phyloP scores from a whole-genome alignment of 192 early-diverging fungal genomes.

The Umbelopsis ramanniana region DNA sequence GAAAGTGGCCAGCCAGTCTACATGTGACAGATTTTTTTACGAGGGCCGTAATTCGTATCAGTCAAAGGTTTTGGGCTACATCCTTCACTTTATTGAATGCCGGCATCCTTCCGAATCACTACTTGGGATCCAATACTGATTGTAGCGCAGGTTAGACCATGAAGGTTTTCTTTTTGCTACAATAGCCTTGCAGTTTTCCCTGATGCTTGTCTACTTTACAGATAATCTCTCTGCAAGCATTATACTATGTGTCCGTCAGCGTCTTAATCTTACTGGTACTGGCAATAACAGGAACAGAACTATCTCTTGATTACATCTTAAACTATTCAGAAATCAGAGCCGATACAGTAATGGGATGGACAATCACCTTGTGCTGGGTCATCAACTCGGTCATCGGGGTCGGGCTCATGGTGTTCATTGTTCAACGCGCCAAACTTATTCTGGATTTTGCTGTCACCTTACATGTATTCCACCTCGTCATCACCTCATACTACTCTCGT shows the following conservation, averaged over 20 bases:
- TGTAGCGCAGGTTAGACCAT: slow-evolving; percentile 43
- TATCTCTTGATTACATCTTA: slow-evolving; percentile 73
- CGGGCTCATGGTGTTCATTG: slow-evolving; percentile 58
- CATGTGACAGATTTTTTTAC: not conserved
- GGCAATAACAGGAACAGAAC: slow-evolving; percentile 60
- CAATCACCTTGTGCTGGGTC: slow-evolving; percentile 64
- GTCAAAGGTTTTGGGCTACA: not conserved
- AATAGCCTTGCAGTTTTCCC: not conserved
- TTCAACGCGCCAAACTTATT: slow-evolving; percentile 75
- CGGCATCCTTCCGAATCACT: slow-evolving; percentile 44
- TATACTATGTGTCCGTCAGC: slow-evolving; percentile 63
- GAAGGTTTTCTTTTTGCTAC: not conserved
- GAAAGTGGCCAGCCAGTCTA: too few relatives aligned
- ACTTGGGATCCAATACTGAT: slow-evolving; percentile 58
- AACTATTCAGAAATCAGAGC: slow-evolving; percentile 59
- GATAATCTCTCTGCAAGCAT: slow-evolving; percentile 60
- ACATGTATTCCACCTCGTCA: slow-evolving; percentile 67
- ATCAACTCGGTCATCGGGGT: slow-evolving; percentile 63
- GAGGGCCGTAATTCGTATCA: not conserved
- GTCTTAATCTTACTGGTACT: slow-evolving; percentile 54
- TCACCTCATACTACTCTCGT: slow-evolving; percentile 59
- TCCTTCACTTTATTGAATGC: not conserved
- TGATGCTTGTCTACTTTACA: slow-evolving; percentile 19
- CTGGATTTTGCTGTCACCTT: slow-evolving; percentile 81
- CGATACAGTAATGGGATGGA: slow-evolving; percentile 72